These are phyloP conservation scores for Pyrus pyrifolia DNA, from an alignment of 306 rosid species.

Conservation along the genomic window DNA sequence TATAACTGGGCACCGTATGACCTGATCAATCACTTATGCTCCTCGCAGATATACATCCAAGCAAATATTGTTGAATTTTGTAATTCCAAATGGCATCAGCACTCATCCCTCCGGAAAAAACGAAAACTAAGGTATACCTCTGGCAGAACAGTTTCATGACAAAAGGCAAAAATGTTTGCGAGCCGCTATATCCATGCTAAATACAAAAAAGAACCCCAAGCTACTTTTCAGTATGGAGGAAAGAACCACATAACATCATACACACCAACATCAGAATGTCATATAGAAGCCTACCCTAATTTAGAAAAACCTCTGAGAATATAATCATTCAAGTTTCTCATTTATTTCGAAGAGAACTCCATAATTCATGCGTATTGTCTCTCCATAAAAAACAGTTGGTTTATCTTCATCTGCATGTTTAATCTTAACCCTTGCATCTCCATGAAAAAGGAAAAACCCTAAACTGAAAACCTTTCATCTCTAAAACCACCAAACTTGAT, in stretches of 20 bases:
- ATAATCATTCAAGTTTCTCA: conserved; percentile 10
- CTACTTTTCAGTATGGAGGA: neutral
- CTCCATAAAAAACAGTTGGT: conserved; percentile 18
- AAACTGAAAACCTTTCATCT: conserved; percentile 26
- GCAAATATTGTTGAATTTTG: neutral
- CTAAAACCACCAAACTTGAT: conserved; percentile 29
- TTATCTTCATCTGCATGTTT: conserved; percentile 25
- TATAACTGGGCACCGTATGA: neutral
- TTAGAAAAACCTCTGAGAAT: conserved; percentile 14
- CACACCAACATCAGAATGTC: neutral
- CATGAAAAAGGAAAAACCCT: conserved; percentile 30
- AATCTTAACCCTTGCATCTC: conserved; percentile 26
- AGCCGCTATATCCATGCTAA: neutral
- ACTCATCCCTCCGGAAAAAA: neutral
- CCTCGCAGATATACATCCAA: neutral
- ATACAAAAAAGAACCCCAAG: neutral
- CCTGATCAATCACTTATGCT: conserved; percentile 12
- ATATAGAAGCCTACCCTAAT: conserved; percentile 7
- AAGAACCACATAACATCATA: neutral
- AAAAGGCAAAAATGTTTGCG: conserved; percentile 3
- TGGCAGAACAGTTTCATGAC: conserved; percentile 9
- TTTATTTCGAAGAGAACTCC: conserved; percentile 25
- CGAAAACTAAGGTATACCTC: neutral
- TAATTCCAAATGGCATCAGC: conserved; percentile 1
- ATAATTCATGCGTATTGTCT: conserved; percentile 14